These are phyloP conservation scores for Circinella umbellata DNA, from an alignment of 371 early-diverging fungal species.

Conservation along the genomic window DNA sequence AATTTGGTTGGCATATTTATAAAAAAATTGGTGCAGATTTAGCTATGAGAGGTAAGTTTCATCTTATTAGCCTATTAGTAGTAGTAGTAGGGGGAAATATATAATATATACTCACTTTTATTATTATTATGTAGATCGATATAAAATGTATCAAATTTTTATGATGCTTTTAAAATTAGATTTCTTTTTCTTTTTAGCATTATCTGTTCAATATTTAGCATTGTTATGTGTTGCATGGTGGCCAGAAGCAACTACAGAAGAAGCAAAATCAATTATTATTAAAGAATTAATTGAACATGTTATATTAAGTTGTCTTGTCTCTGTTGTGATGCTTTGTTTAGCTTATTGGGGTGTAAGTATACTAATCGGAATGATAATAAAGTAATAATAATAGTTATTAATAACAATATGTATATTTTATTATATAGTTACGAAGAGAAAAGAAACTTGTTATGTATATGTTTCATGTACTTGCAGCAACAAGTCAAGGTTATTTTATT, in stretches of 20 bases:
- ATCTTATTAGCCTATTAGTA: neutral
- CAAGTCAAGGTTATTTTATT: conserved; percentile 72
- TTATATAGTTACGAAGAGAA: conserved; percentile 47
- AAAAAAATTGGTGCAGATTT: conserved; percentile 94
- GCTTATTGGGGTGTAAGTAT: conserved; percentile 78
- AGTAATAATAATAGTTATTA: too few species aligned
- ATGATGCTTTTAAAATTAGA: conserved; percentile 89
- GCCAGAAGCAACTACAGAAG: conserved; percentile 43
- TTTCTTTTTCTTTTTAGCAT: conserved; percentile 86
- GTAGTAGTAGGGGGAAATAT: too few species aligned
- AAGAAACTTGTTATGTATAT: conserved; percentile 55
- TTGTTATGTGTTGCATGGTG: conserved; percentile 71
- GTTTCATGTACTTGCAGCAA: conserved; percentile 61
- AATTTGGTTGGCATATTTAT: conserved; percentile 87
- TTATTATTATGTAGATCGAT: conserved; percentile 59
- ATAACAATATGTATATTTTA: too few species aligned
- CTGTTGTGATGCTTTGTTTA: conserved; percentile 68
- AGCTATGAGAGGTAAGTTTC: conserved; percentile 81
- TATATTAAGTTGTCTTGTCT: conserved; percentile 75
- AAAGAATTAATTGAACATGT: conserved; percentile 62
- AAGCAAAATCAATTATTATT: conserved; percentile 60
- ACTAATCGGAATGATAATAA: too few species aligned
- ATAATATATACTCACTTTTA: neutral
- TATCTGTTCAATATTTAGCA: conserved; percentile 85
- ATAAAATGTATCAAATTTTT: conserved; percentile 86